These are phyloP conservation scores for Amanita pallidorosea DNA, from an alignment of 768 basidiomycete genomes.

Conservation along the genomic window DNA sequence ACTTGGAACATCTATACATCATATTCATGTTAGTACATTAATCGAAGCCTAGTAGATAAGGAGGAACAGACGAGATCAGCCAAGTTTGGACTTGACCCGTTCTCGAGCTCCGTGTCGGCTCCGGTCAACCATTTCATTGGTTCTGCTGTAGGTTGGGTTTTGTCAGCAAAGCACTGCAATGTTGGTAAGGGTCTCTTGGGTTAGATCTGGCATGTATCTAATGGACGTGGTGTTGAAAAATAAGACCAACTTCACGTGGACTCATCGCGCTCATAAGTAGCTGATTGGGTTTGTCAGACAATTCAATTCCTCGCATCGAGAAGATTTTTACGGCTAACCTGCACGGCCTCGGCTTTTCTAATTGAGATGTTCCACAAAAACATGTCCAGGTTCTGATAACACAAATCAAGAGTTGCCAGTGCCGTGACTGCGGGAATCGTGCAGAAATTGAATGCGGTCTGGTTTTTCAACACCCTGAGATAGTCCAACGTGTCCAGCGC, in stretches of 20 bases:
- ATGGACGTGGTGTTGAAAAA: conserved; percentile 77
- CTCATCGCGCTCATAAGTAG: conserved; percentile 90
- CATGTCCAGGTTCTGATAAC: conserved; percentile 88
- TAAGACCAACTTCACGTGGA: conserved; percentile 79
- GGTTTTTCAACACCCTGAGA: conserved; percentile 75
- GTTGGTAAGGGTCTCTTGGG: conserved; percentile 79
- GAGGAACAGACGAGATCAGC: no score
- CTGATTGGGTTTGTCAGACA: conserved; percentile 24
- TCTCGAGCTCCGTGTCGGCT: no score
- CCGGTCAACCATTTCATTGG: no score
- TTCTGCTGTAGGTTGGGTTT: no score
- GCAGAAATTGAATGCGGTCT: conserved; percentile 92
- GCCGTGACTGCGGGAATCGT: conserved; percentile 95
- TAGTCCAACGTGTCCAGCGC: conserved; percentile 84
- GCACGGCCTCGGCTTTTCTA: conserved; percentile 80
- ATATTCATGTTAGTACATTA: no score
- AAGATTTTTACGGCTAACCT: conserved; percentile 33
- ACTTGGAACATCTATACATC: no score
- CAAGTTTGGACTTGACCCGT: no score
- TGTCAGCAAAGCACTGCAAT: no score
- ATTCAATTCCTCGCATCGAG: neutral
- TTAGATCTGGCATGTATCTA: conserved; percentile 73
- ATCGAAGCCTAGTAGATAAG: no score
- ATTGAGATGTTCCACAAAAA: conserved; percentile 90
- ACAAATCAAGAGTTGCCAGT: conserved; percentile 82